Evolutionary conservation across 805 yeast genomes (phyloP).

Genomic region (Teunomyces lycoperdinae): DNA sequence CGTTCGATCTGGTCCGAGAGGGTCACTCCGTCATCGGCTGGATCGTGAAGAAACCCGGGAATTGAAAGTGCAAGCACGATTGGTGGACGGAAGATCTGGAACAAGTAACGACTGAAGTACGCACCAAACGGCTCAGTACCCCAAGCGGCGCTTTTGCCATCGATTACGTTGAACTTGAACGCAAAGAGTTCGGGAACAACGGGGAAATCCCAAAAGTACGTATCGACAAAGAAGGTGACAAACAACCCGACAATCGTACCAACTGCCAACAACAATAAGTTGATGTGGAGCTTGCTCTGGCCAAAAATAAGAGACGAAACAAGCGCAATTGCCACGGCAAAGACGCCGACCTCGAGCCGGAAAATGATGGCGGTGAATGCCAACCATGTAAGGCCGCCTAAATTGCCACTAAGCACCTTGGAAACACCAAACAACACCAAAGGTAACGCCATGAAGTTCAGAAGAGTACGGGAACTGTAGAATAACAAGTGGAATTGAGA

Average conservation of each 20-base stretch:
- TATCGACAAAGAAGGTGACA: constrained; percentile 55
- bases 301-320: constrained; percentile 44
- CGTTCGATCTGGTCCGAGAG: constrained; percentile 23
- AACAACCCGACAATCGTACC: constrained; percentile 56
- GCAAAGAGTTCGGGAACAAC: constrained; percentile 76
- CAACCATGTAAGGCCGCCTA: constrained; percentile 48
- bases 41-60: constrained; percentile 43
- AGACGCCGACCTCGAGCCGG: constrained; percentile 65
- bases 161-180: constrained; percentile 70
- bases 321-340: constrained; percentile 48
- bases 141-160: constrained; percentile 76
- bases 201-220: constrained; percentile 65
- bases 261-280: constrained; percentile 35
- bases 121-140: constrained; percentile 75
- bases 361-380: constrained; percentile 66
- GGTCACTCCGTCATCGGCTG: constrained; percentile 36
- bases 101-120: constrained; percentile 56
- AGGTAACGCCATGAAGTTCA: constrained; percentile 85
- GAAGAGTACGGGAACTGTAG: constrained; percentile 81
- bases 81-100: constrained; percentile 40
- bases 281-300: constrained; percentile 42
- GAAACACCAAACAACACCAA: constrained; percentile 56
- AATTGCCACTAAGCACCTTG: constrained; percentile 48
- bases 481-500: constrained; percentile 78
- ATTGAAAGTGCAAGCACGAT: constrained; percentile 38